Conservation (phyloP, 768 basidiomycete genomes). For the Lactarius trivialis region DNA sequence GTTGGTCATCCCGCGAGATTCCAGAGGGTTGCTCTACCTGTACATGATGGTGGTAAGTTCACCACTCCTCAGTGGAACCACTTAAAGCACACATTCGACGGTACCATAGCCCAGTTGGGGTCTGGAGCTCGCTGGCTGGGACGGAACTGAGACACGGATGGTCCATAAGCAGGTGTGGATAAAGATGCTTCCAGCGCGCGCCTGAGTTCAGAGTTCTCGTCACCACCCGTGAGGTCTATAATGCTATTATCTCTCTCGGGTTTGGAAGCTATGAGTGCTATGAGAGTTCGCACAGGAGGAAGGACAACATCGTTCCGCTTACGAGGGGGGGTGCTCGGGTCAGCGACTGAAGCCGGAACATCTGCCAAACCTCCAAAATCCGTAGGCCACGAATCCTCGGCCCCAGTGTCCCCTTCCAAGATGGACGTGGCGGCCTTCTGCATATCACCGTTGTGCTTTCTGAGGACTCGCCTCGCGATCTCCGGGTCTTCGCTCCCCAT, state of each 20-base stretch:
- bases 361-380: slow-evolving; percentile 9
- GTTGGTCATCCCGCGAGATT: slow-evolving; percentile 52
- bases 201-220: slow-evolving; percentile 42
- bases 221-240: slow-evolving; percentile 60
- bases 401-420: slow-evolving; percentile 29
- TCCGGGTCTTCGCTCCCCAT: slow-evolving; percentile 41
- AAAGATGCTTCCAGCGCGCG: slow-evolving; percentile 51
- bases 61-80: slow-evolving; percentile 1
- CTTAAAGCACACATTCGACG: slow-evolving; percentile 47
- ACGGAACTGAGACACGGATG: slow-evolving; percentile 38
- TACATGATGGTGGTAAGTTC: neutral
- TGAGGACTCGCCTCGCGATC: slow-evolving; percentile 48
- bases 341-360: slow-evolving; percentile 16
- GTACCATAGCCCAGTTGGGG: slow-evolving; percentile 64
- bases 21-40: slow-evolving; percentile 25
- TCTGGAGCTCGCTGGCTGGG: slow-evolving; percentile 57
- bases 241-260: slow-evolving; percentile 26
- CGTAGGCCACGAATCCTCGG: slow-evolving; percentile 8
- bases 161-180: slow-evolving; percentile 26
- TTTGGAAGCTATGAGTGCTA: slow-evolving; percentile 27
- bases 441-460: slow-evolving; percentile 53
- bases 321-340: slow-evolving; percentile 29
- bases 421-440: slow-evolving; percentile 32
- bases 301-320: slow-evolving; percentile 1
- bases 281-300: neutral